phyloP scores from a whole-genome alignment of 2,329 filamentous ascomycete genomes.

The Sarocladiaceae sp. region DNA sequence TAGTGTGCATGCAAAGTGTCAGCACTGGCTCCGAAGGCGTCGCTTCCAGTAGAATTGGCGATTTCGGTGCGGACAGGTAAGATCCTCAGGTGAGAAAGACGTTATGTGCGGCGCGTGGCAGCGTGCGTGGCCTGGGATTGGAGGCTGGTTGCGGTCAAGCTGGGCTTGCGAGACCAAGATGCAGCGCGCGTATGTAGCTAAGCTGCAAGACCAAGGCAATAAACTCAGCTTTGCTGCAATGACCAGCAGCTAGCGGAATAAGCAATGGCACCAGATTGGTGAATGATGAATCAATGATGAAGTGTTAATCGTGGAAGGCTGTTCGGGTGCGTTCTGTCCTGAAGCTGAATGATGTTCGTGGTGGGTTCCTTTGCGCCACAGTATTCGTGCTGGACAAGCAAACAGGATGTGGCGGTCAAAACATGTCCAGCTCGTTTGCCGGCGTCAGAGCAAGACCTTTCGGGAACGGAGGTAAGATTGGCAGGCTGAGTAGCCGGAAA shows the following conservation, averaged over 20 bases:
- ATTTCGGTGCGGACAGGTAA: background rate
- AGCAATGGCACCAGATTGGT: background rate
- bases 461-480: too few species aligned
- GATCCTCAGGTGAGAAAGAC: background rate
- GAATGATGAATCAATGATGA: background rate
- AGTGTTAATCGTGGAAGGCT: background rate
- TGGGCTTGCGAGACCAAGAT: too few species aligned
- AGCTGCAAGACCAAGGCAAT: too few species aligned
- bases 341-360: background rate
- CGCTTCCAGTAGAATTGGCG: background rate
- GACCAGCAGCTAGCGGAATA: background rate
- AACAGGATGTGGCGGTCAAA: background rate
- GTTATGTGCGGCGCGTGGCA: background rate
- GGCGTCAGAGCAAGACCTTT: background rate
- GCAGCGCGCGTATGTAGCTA: too few species aligned
- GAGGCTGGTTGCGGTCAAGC: background rate
- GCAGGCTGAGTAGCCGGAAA: too few species aligned
- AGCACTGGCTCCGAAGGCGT: background rate
- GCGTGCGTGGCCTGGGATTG: background rate
- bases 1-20: background rate
- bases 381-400: background rate
- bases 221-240: background rate
- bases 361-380: background rate
- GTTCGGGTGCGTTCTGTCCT: background rate
- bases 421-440: background rate